phyloP scores from a whole-genome alignment of 164 flowering plant species.

The Macadamia integrifolia region DNA sequence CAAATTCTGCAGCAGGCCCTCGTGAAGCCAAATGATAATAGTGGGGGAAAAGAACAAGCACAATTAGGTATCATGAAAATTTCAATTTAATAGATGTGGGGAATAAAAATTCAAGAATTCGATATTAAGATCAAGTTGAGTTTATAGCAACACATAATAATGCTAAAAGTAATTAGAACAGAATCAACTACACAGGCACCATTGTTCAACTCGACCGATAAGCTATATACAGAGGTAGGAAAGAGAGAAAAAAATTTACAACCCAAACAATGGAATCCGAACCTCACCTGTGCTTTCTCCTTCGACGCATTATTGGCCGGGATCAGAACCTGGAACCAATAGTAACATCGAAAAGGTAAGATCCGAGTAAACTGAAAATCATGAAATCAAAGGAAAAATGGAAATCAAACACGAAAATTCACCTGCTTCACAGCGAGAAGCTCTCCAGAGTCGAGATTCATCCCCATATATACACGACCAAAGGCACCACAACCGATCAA shows the following conservation, averaged over 20 bases:
- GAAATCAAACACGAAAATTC: background rate
- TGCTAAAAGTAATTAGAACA: background rate
- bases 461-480: constrained; percentile 94
- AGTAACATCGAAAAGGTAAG: constrained; percentile 2
- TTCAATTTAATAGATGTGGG: too few relatives aligned
- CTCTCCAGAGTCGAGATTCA: constrained; percentile 98
- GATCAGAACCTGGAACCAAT: constrained; percentile 44
- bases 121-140: background rate
- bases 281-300: constrained; percentile 54
- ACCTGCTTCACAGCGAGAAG: constrained; percentile 97
- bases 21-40: background rate
- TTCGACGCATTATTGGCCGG: constrained; percentile 49
- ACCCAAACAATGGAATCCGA: background rate
- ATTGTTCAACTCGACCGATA: background rate
- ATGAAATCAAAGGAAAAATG: background rate
- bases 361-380: background rate
- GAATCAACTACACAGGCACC: background rate
- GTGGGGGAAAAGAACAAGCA: too few relatives aligned
- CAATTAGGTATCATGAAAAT: too few relatives aligned
- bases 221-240: background rate
- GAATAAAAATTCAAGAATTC: background rate
- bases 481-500: constrained; percentile 93
- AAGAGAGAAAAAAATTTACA: background rate
- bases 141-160: background rate
- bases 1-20: constrained; percentile 1